phyloP scores from a whole-genome alignment of 2,329 filamentous ascomycete genomes.

The Pestalotiopsis sp. region DNA sequence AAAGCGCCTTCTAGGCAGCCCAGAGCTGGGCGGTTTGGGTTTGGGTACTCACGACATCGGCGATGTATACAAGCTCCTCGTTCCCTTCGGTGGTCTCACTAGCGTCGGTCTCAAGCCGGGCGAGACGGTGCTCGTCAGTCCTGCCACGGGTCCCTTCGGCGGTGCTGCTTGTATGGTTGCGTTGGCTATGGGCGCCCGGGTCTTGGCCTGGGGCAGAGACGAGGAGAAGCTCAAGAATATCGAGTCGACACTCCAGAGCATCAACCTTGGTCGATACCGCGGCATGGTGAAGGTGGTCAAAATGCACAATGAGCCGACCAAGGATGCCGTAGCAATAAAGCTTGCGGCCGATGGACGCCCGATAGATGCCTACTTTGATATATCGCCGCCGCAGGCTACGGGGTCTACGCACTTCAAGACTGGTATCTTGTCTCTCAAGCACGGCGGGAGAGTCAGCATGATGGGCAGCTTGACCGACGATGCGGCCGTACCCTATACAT shows the following conservation, averaged over 20 bases:
- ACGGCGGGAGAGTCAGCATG: conserved; percentile 31
- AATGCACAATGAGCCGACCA: conserved; percentile 38
- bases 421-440: conserved; percentile 32
- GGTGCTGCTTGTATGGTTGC: conserved; percentile 45
- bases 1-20: not conserved
- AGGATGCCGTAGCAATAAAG: conserved; percentile 27
- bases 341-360: conserved; percentile 22
- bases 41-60: conserved; percentile 21
- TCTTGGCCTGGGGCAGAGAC: conserved; percentile 49
- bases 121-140: conserved; percentile 47
- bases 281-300: conserved; percentile 26
- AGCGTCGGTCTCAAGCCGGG: conserved; percentile 38
- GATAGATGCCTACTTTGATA: conserved; percentile 45
- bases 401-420: conserved; percentile 40
- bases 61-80: conserved; percentile 16
- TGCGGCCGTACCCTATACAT: conserved; percentile 30
- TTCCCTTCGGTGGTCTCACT: conserved; percentile 23
- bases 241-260: conserved; percentile 32
- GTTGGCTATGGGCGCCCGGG: conserved; percentile 49
- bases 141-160: conserved; percentile 49
- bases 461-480: conserved; percentile 30
- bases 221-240: conserved; percentile 28
- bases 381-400: conserved; percentile 40
- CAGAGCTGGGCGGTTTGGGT: conserved; percentile 14
- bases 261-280: not conserved